Percentiles rank a stretch among this genome's conserved stretches.
phyloP scores from a whole-genome alignment of 345 rosid species.

The Erucastrum elatum region DNA sequence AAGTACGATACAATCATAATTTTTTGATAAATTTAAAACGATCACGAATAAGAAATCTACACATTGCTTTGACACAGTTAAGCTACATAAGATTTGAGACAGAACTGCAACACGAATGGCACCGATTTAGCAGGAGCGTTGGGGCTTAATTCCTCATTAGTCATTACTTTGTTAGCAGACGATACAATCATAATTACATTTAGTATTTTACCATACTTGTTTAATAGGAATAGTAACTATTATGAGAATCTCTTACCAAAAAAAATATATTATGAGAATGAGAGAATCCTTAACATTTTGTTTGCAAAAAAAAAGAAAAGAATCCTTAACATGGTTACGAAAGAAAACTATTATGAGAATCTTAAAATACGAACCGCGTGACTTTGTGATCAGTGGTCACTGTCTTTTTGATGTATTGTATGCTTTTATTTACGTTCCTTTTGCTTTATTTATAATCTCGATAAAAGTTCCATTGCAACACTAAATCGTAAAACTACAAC shows the following conservation, averaged over 20 bases:
- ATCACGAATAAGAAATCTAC: slow-evolving; percentile 32
- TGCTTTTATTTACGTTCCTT: slow-evolving; percentile 14
- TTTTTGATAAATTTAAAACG: too few relatives aligned
- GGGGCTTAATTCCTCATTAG: slow-evolving; percentile 59
- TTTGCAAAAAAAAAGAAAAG: too few relatives aligned
- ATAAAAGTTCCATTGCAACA: neutral
- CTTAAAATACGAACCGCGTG: slow-evolving; percentile 29
- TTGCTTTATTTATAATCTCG: slow-evolving; percentile 15
- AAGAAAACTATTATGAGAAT: neutral
- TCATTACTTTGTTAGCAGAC: too few relatives aligned
- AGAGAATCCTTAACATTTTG: too few relatives aligned
- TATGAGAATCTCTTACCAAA: neutral
- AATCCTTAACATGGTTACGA: too few relatives aligned
- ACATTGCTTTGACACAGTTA: slow-evolving; percentile 63
- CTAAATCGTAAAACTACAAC: neutral
- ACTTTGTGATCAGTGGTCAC: slow-evolving; percentile 24
- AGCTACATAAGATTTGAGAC: slow-evolving; percentile 39
- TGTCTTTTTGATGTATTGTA: neutral
- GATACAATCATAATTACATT: neutral
- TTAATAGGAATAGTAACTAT: neutral
- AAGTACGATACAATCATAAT: neutral
- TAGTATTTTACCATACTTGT: slow-evolving; percentile 19
- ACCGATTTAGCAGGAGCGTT: slow-evolving; percentile 57
- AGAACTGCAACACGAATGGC: slow-evolving; percentile 71
- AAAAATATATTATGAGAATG: neutral